Conservation (phyloP, 2,329 filamentous ascomycete genomes). For the Hypocrella siamensis region DNA sequence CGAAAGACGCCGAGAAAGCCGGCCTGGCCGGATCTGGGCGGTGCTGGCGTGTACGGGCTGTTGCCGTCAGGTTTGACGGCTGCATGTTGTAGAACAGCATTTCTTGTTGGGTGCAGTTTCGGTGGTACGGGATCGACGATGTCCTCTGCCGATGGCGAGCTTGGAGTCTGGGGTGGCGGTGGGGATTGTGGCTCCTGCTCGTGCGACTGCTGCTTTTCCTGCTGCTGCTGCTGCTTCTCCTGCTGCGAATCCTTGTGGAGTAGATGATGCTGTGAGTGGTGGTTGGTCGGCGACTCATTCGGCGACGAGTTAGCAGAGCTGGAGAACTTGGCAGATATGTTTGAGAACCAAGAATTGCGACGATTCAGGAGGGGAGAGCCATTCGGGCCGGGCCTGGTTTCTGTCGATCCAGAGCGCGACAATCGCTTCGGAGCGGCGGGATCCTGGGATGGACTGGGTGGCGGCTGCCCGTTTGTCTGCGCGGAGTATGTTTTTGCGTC, state of each 20-base stretch:
- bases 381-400: conserved; percentile 13
- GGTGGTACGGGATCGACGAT: conserved; percentile 28
- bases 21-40: conserved; percentile 50
- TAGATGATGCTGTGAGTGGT: conserved; percentile 4
- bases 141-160: conserved; percentile 3
- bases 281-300: conserved; percentile 11
- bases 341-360: conserved; percentile 84
- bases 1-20: conserved; percentile 74
- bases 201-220: neutral
- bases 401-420: conserved; percentile 19
- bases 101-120: conserved; percentile 33
- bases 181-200: conserved; percentile 3
- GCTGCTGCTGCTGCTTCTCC: conserved; percentile 1
- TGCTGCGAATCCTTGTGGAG: conserved; percentile 6
- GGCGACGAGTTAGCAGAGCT: conserved; percentile 28
- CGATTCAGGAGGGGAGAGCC: conserved; percentile 29
- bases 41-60: conserved; percentile 57
- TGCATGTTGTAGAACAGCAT: conserved; percentile 43
- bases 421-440: conserved; percentile 10
- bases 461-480: conserved; percentile 7
- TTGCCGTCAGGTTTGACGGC: conserved; percentile 38
- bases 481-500: conserved; percentile 7
- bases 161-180: conserved; percentile 9
- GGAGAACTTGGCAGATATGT: conserved; percentile 83
- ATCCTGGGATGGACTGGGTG: conserved; percentile 11